These are phyloP conservation scores for Metschnikowia amazonensis DNA, from an alignment of 805 yeast genomes.

Conservation along the genomic window DNA sequence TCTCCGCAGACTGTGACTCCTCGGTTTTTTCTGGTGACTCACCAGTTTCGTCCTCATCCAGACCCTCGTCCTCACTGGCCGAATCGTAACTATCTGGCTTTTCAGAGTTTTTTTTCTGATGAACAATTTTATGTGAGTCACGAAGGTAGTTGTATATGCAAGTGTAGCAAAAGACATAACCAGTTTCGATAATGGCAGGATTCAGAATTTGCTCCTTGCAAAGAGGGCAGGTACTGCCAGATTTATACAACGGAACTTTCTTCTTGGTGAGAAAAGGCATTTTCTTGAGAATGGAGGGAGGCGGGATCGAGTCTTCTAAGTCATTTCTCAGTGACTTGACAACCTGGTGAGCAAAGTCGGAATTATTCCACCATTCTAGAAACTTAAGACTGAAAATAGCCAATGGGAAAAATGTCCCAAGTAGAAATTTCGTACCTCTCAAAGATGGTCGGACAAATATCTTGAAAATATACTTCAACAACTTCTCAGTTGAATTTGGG, in stretches of 20 bases:
- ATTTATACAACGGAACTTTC: slow-evolving; percentile 23
- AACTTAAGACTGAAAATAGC: slow-evolving; percentile 80
- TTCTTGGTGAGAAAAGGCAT: slow-evolving; percentile 15
- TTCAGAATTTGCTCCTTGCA: slow-evolving; percentile 63
- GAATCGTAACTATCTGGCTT: slow-evolving; percentile 17
- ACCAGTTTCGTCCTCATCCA: slow-evolving; percentile 10
- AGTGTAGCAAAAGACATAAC: slow-evolving; percentile 83
- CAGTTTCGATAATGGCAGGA: slow-evolving; percentile 89
- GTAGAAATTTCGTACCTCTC: slow-evolving; percentile 28
- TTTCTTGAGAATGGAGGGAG: slow-evolving; percentile 35
- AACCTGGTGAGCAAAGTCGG: slow-evolving; percentile 62
- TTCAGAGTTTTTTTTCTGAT: slow-evolving; percentile 9
- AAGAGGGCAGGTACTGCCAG: slow-evolving; percentile 55
- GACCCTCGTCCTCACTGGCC: slow-evolving; percentile 5
- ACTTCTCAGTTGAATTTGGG: slow-evolving; percentile 35
- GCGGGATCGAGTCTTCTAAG: slow-evolving; percentile 48
- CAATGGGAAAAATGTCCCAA: slow-evolving; percentile 65
- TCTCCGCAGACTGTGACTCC: slow-evolving; percentile 4
- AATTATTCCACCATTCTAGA: slow-evolving; percentile 89
- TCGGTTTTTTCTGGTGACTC: slow-evolving; percentile 8
- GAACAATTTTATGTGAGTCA: slow-evolving; percentile 38
- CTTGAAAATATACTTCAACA: slow-evolving; percentile 22
- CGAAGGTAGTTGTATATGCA: slow-evolving; percentile 70
- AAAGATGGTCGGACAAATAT: slow-evolving; percentile 27
- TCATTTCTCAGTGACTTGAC: slow-evolving; percentile 45